A percentile compares a stretch with the other conserved stretches of the same genome.
Evolutionary conservation across 306 rosid genomes (phyloP).

Genomic region (Cucurbita moschata): DNA sequence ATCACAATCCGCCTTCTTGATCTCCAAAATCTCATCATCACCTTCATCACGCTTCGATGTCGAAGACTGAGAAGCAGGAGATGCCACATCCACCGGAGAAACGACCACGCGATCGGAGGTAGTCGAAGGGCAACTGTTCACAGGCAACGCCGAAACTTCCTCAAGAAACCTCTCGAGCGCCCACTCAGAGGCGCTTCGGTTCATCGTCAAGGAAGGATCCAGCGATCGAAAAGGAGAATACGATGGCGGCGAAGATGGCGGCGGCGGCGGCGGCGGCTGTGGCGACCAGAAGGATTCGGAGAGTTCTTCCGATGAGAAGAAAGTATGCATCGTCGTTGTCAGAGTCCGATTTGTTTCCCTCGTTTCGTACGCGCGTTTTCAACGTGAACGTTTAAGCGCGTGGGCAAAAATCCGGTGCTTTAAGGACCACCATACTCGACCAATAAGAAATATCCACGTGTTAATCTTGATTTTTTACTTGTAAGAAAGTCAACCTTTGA

Average conservation of each 20-base stretch:
- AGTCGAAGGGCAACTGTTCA: conserved; percentile 1
- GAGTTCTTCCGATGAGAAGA: conserved; percentile 4
- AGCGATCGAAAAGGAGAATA: not conserved
- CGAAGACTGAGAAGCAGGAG: conserved; percentile 32
- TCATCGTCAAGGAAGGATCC: conserved; percentile 20
- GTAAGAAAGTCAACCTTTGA: not conserved
- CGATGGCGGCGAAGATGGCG: not conserved
- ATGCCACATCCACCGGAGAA: conserved; percentile 11
- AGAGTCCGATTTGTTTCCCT: not conserved
- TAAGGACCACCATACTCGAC: not conserved
- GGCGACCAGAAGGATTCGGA: not conserved
- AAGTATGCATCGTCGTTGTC: not conserved
- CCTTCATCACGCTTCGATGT: conserved; percentile 26
- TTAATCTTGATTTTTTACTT: not conserved
- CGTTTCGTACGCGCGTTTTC: conserved; percentile 6
- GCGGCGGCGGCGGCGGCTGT: not conserved
- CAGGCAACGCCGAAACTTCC: conserved; percentile 21
- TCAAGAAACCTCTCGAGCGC: conserved; percentile 32
- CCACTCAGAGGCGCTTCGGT: conserved; percentile 44
- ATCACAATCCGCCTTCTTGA: conserved; percentile 21
- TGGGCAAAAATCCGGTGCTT: not conserved
- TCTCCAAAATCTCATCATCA: conserved; percentile 27
- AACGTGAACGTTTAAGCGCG: not conserved
- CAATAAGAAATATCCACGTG: not conserved
- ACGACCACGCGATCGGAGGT: conserved; percentile 1